Evolutionary conservation across 768 basidiomycete genomes (phyloP).

Genomic region (Amanita thiersii): DNA sequence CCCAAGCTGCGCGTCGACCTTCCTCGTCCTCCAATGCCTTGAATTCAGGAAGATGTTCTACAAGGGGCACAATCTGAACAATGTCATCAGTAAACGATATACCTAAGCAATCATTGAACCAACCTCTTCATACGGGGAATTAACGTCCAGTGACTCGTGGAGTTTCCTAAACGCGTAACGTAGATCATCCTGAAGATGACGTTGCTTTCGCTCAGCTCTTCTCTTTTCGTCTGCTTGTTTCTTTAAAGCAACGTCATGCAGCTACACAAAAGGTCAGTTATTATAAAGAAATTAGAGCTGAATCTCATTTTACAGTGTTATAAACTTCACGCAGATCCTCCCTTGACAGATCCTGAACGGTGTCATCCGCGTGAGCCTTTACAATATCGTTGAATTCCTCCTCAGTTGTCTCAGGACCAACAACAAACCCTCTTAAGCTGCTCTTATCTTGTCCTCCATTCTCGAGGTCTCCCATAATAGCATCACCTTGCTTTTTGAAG

Average conservation of each 20-base stretch:
- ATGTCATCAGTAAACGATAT: slow-evolving; percentile 4
- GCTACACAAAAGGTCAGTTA: slow-evolving; percentile 29
- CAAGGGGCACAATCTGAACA: slow-evolving; percentile 58
- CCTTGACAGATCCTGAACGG: slow-evolving; percentile 35
- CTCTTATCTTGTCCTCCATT: slow-evolving; percentile 14
- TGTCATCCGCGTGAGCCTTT: slow-evolving; percentile 45
- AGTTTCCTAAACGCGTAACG: slow-evolving; percentile 93
- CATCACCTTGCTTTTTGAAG: slow-evolving; percentile 41
- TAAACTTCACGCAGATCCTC: slow-evolving; percentile 54
- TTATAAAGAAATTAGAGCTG: slow-evolving; percentile 1
- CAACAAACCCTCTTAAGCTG: slow-evolving; percentile 26
- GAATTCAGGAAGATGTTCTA: slow-evolving; percentile 80
- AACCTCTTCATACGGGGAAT: slow-evolving; percentile 73
- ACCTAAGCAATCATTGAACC: slow-evolving; percentile 17
- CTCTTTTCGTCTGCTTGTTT: slow-evolving; percentile 82
- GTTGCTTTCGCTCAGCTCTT: slow-evolving; percentile 74
- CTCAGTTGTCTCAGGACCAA: slow-evolving; percentile 52
- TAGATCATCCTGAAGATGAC: slow-evolving; percentile 90
- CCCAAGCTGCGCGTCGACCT: slow-evolving; percentile 68
- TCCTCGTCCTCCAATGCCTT: slow-evolving; percentile 88
- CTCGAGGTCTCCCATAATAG: slow-evolving; percentile 21
- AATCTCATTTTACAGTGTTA: slow-evolving; percentile 46
- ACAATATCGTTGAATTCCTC: slow-evolving; percentile 56
- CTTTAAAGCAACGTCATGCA: slow-evolving; percentile 63
- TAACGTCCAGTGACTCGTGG: slow-evolving; percentile 72